Conservation (phyloP, 116 monocot species). For the Cymodocea nodosa region DNA sequence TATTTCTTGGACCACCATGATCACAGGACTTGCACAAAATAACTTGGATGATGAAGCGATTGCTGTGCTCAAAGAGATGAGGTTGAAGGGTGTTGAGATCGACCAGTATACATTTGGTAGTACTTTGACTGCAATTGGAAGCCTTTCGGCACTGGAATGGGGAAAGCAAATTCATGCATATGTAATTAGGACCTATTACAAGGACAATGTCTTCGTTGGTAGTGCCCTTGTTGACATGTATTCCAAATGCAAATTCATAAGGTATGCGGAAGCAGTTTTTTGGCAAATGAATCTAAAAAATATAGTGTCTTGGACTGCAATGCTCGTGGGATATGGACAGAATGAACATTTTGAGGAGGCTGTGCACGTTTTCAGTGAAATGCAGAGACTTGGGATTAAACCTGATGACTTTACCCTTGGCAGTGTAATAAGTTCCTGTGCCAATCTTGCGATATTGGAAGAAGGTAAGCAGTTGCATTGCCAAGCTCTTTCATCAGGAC, state of each 20-base stretch:
- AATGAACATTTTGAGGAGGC: conserved; percentile 55
- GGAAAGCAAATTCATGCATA: conserved; percentile 55
- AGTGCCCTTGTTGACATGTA: conserved; percentile 83
- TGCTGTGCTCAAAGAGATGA: conserved; percentile 40
- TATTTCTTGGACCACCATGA: conserved; percentile 63
- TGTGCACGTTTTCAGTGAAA: conserved; percentile 33
- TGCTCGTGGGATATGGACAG: conserved; percentile 75
- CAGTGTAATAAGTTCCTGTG: conserved; percentile 69
- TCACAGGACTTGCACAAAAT: conserved; percentile 55
- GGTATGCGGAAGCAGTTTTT: conserved; percentile 35
- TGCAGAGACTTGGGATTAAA: conserved; percentile 39
- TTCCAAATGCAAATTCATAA: conserved; percentile 43
- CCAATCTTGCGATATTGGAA: conserved; percentile 58
- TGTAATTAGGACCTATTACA: conserved; percentile 37
- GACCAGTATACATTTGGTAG: conserved; percentile 80
- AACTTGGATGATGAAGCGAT: conserved; percentile 29
- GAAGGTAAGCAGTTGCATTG: conserved; percentile 64
- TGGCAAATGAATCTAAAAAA: conserved; percentile 34
- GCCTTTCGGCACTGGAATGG: conserved; percentile 22
- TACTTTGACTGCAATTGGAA: conserved; percentile 46
- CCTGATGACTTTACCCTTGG: conserved; percentile 74
- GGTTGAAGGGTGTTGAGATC: conserved; percentile 21
- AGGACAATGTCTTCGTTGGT: conserved; percentile 50
- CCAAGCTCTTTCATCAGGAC: conserved; percentile 33
- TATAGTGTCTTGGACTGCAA: conserved; percentile 64